Evolutionary conservation across 805 yeast genomes (phyloP).

Genomic region (Spathaspora girioi): DNA sequence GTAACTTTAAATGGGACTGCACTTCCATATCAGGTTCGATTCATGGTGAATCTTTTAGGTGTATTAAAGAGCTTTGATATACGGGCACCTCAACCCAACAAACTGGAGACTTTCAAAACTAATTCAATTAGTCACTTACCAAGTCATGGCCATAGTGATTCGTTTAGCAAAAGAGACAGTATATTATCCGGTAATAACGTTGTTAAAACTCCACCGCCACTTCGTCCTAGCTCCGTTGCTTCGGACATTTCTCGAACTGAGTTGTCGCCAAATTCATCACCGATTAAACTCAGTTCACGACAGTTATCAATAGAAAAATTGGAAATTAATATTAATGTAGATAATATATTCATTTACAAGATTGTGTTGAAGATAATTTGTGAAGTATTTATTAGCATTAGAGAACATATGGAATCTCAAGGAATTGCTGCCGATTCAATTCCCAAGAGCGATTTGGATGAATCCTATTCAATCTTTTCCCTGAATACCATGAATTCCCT

Average conservation of each 20-base stretch:
- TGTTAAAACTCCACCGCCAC: neutral
- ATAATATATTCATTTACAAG: slow-evolving; percentile 35
- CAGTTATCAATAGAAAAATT: slow-evolving; percentile 42
- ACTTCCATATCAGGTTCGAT: slow-evolving; percentile 29
- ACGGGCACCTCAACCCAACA: slow-evolving; percentile 14
- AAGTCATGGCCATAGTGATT: neutral
- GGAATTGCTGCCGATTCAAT: neutral
- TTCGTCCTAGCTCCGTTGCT: neutral
- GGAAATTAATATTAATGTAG: slow-evolving; percentile 40
- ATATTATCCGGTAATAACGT: neutral
- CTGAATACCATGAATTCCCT: slow-evolving; percentile 21
- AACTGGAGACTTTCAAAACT: neutral
- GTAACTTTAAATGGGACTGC: slow-evolving; percentile 1
- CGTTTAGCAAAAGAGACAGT: slow-evolving; percentile 1
- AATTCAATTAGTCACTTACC: neutral
- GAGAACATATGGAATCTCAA: slow-evolving; percentile 13
- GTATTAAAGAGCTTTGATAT: slow-evolving; percentile 40
- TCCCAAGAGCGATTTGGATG: slow-evolving; percentile 8
- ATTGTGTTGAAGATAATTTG: slow-evolving; percentile 27
- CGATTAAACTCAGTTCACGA: slow-evolving; percentile 35
- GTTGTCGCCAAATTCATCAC: slow-evolving; percentile 21
- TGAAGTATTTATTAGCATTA: slow-evolving; percentile 22
- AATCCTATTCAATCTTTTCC: slow-evolving; percentile 34
- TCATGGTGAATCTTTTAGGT: slow-evolving; percentile 27
- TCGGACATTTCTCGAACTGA: neutral